Evolutionary conservation across 2,329 filamentous ascomycete genomes (phyloP).

Genomic region (Calonectria pauciramosa): DNA sequence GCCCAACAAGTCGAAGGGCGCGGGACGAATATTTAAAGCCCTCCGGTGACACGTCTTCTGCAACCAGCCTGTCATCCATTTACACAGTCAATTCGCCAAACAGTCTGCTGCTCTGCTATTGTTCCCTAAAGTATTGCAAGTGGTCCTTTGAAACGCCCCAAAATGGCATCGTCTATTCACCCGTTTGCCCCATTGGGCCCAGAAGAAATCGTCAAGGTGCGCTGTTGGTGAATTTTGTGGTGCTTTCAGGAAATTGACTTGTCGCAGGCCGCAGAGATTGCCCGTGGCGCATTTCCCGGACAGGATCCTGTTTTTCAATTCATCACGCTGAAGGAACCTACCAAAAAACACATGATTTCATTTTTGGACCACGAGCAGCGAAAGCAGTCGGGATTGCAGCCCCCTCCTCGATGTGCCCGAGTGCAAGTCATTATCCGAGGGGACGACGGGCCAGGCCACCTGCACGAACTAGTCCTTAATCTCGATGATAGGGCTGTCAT

Average conservation of each 20-base stretch:
- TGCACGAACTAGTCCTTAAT: constrained; percentile 49
- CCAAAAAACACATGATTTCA: constrained; percentile 60
- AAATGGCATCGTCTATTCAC: not conserved
- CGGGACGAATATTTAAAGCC: not conserved
- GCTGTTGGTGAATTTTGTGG: not conserved
- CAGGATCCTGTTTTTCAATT: constrained; percentile 59
- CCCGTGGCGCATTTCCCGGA: constrained; percentile 36
- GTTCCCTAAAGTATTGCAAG: not conserved
- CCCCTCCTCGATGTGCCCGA: constrained; percentile 53
- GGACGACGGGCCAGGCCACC: constrained; percentile 29
- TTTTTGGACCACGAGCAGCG: constrained; percentile 60
- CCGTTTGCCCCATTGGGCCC: constrained; percentile 15
- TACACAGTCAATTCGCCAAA: not conserved
- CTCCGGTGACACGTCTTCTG: not conserved
- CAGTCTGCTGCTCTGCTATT: not conserved
- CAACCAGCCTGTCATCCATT: not conserved
- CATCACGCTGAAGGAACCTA: constrained; percentile 64
- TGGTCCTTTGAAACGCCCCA: not conserved
- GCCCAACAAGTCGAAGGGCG: not conserved
- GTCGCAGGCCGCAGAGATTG: constrained; percentile 41
- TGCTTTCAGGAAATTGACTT: not conserved
- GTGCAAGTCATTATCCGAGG: constrained; percentile 52
- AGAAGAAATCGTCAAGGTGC: constrained; percentile 9
- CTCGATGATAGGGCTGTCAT: constrained; percentile 39
- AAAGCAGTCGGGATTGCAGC: constrained; percentile 13